A percentile compares a stretch with the other conserved stretches of the same genome.
These are phyloP conservation scores for Eucalyptus shirleyi DNA, from an alignment of 345 rosid genomes.

Conservation along the genomic window DNA sequence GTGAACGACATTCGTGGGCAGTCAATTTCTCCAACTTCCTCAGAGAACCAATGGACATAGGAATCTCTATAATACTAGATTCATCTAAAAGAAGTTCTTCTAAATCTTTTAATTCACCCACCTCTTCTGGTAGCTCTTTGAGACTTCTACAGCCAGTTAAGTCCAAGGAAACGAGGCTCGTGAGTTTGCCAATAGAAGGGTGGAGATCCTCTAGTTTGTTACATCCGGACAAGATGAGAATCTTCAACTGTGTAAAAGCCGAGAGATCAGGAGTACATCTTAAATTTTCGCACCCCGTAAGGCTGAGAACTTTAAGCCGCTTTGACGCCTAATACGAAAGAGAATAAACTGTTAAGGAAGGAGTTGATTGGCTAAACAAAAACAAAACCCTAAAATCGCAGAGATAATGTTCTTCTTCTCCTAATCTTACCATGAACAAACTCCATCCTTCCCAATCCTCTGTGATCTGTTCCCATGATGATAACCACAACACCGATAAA, in stretches of 20 bases:
- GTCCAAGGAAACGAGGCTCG: too few relatives aligned
- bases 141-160: fast-evolving
- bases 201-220: fast-evolving
- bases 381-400: fast-evolving
- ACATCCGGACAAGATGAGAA: fast-evolving
- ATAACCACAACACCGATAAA: too few relatives aligned
- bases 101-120: too few relatives aligned
- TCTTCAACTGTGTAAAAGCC: too few relatives aligned
- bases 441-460: too few relatives aligned
- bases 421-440: fast-evolving
- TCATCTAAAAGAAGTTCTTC: too few relatives aligned
- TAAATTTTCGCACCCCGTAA: fast-evolving
- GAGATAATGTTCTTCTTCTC: fast-evolving
- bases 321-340: too few relatives aligned
- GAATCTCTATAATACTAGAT: fast-evolving
- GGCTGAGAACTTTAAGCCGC: too few relatives aligned
- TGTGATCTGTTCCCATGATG: too few relatives aligned
- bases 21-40: fast-evolving
- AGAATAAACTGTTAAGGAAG: fast-evolving
- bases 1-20: fast-evolving
- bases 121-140: too few relatives aligned
- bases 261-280: too few relatives aligned
- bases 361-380: fast-evolving
- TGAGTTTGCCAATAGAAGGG: too few relatives aligned
- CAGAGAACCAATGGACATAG: fast-evolving